Evolutionary conservation across 768 basidiomycete genomes (phyloP).

Genomic region (Multifurca ochricompacta): DNA sequence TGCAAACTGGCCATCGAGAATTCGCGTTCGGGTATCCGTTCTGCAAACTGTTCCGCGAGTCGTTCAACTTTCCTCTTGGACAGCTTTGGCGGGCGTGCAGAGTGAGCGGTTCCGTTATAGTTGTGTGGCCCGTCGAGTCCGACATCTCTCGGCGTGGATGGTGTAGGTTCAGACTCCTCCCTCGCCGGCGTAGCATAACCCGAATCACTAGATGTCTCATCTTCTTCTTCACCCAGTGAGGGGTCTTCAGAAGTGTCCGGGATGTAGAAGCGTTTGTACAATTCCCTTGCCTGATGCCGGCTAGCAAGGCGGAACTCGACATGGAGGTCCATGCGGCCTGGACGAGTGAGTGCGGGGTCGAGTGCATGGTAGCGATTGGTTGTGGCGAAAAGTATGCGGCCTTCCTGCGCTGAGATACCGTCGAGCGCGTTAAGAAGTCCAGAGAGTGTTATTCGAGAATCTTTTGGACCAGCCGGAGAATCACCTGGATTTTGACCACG

Average conservation of each 20-base stretch:
- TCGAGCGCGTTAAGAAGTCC: constrained; percentile 76
- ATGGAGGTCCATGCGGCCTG: constrained; percentile 76
- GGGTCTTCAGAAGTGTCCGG: constrained; percentile 30
- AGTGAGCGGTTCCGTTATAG: constrained; percentile 11
- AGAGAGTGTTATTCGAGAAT: constrained; percentile 49
- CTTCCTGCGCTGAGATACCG: constrained; percentile 72
- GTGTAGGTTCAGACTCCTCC: neutral
- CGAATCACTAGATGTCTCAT: constrained; percentile 20
- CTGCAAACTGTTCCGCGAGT: constrained; percentile 52
- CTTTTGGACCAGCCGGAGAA: neutral
- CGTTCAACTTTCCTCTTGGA: constrained; percentile 31
- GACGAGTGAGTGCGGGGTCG: constrained; percentile 67
- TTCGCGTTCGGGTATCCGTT: constrained; percentile 40
- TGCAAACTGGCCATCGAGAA: constrained; percentile 39
- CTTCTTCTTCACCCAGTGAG: constrained; percentile 23
- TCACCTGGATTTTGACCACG: neutral
- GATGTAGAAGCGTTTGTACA: constrained; percentile 64
- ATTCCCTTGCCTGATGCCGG: constrained; percentile 53
- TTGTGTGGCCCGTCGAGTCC: neutral
- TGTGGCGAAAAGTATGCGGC: constrained; percentile 73
- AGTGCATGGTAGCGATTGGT: constrained; percentile 66
- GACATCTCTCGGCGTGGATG: neutral
- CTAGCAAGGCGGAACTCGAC: constrained; percentile 73
- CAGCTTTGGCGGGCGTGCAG: constrained; percentile 31
- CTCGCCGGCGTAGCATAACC: constrained; percentile 17